Evolutionary conservation across 176 grass and related monocot genomes (phyloP).

Genomic region (Phoenix roebelenii): DNA sequence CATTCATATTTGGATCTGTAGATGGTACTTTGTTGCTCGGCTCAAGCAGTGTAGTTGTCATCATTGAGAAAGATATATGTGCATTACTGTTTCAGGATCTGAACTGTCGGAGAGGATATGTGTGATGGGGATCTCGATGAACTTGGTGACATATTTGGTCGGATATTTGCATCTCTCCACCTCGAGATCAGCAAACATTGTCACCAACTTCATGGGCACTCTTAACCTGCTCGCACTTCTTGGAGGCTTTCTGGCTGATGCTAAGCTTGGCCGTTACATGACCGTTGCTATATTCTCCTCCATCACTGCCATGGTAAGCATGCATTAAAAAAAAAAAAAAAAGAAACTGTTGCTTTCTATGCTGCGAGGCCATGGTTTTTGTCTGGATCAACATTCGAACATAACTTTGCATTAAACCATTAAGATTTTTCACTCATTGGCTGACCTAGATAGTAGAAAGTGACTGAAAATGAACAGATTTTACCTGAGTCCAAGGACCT

Average conservation of each 20-base stretch:
- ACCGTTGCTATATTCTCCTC: conserved; percentile 27
- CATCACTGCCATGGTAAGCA: conserved; percentile 27
- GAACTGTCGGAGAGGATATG: conserved; percentile 74
- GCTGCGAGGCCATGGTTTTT: no score
- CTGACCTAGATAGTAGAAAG: no score
- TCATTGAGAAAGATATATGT: neutral
- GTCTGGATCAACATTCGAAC: no score
- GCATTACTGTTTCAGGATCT: conserved; percentile 11
- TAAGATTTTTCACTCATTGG: no score
- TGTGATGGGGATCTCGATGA: conserved; percentile 73
- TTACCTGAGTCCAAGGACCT: no score
- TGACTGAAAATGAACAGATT: no score
- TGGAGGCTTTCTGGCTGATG: conserved; percentile 52
- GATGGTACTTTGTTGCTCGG: neutral
- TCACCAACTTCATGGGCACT: conserved; percentile 66
- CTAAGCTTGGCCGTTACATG: conserved; percentile 44
- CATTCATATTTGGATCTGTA: neutral
- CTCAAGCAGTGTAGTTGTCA: no score
- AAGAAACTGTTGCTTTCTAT: no score
- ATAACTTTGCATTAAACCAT: no score
- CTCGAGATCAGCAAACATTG: conserved; percentile 38
- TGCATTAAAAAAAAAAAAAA: no score
- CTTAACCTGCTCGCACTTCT: conserved; percentile 61
- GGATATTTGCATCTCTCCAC: conserved; percentile 51
- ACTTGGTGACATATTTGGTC: conserved; percentile 55